Percentiles rank a stretch among this genome's conserved stretches.
phyloP scores from a whole-genome alignment of 1,284 basidiomycete species.

The Cryptococcus jaspeensis region DNA sequence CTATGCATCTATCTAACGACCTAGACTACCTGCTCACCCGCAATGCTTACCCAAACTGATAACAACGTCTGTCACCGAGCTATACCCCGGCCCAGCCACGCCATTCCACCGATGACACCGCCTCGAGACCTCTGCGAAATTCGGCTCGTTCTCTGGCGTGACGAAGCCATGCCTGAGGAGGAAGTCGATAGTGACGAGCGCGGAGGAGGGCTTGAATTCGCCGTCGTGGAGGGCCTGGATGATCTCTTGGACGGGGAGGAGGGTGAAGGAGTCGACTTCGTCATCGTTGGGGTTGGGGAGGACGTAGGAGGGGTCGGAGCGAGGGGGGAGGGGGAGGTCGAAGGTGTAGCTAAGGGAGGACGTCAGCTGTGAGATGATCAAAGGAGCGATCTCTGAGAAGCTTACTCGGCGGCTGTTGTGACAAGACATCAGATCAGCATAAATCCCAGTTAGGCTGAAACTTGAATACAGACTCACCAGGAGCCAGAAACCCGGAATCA shows the following conservation, averaged over 20 bases:
- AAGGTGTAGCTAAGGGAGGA: conserved; percentile 60
- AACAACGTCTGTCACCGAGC: neutral
- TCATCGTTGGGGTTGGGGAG: conserved; percentile 73
- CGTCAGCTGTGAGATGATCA: neutral
- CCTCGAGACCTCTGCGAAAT: conserved; percentile 35
- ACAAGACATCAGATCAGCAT: neutral
- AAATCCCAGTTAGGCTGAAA: neutral
- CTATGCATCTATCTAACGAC: too few relatives aligned
- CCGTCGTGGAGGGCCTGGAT: conserved; percentile 49
- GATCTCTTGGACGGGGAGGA: conserved; percentile 36
- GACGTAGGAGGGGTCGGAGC: conserved; percentile 51
- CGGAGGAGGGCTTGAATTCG: conserved; percentile 58
- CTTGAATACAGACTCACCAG: conserved; percentile 43
- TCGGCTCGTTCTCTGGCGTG: conserved; percentile 53
- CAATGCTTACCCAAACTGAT: too few relatives aligned
- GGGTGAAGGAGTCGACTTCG: conserved; percentile 80
- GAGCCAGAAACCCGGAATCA: conserved; percentile 70
- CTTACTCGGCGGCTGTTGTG: neutral
- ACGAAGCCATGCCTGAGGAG: conserved; percentile 56
- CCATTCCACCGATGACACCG: conserved; percentile 34
- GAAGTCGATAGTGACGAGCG: conserved; percentile 57
- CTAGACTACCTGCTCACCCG: too few relatives aligned
- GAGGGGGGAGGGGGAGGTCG: conserved; percentile 65
- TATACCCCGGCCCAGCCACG: conserved; percentile 18
- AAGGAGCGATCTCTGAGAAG: neutral